Conservation (phyloP, 352 stramenopile genomes). For the Phytopythium delawarense region DNA sequence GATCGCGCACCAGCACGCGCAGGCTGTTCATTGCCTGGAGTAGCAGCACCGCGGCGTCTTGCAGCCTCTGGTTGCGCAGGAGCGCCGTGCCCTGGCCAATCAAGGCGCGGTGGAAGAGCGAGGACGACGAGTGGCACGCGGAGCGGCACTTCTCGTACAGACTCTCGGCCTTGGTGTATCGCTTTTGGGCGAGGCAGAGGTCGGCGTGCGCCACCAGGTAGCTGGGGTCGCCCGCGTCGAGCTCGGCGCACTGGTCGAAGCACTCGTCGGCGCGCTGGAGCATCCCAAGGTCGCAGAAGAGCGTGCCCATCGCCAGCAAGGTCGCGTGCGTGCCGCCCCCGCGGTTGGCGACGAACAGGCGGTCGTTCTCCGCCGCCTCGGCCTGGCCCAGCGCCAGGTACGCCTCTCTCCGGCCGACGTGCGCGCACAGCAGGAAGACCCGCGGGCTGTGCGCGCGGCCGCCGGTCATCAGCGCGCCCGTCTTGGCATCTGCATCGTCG, state of each 20-base stretch:
- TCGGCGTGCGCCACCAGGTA: conserved; percentile 51
- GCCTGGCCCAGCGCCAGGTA: conserved; percentile 18
- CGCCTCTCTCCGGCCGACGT: conserved; percentile 36
- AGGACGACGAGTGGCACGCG: conserved; percentile 16
- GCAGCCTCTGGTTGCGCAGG: conserved; percentile 35
- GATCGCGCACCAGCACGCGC: conserved; percentile 16
- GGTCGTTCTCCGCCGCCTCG: conserved; percentile 30
- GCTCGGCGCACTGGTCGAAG: conserved; percentile 30
- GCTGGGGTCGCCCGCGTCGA: conserved; percentile 27
- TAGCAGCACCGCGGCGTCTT: conserved; percentile 32
- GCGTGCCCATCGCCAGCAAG: conserved; percentile 41
- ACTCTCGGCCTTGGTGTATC: conserved; percentile 18
- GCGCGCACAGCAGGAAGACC: conserved; percentile 37
- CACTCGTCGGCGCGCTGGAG: conserved; percentile 42
- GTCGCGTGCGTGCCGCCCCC: conserved; percentile 21
- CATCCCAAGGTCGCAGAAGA: conserved; percentile 54
- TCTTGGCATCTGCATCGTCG: background rate
- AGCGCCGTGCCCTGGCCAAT: conserved; percentile 39
- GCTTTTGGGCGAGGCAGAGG: conserved; percentile 39
- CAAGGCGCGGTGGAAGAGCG: conserved; percentile 36
- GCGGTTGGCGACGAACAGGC: conserved; percentile 33
- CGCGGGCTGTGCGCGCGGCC: conserved; percentile 14
- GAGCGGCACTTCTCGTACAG: conserved; percentile 42
- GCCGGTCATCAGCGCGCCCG: background rate
- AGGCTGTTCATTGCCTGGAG: conserved; percentile 38